Evolutionary conservation across 1,139 yeast genomes (phyloP), one percentile per base, ranked within the genome.

Genomic region (Debaryomyces subglobosus): DNA sequence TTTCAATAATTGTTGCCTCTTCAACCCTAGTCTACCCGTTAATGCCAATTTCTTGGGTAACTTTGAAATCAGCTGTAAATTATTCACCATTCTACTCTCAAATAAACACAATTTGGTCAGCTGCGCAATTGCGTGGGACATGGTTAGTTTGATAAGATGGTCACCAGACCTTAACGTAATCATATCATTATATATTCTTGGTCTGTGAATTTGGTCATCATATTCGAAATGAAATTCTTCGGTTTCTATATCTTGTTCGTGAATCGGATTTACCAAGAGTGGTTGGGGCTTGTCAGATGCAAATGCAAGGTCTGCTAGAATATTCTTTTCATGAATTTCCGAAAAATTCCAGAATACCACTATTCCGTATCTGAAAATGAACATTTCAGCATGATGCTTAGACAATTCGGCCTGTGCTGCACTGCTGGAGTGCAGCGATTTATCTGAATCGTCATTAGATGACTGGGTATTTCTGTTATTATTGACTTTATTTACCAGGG

Each of bases 311-410:
- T 94, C 99, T 0, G 98, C 98, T 50, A 94, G 77, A 13, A 94
- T 84, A 59, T 92, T 94, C 71, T 92, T 91, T 62, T 94, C 99
- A 61, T 94, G 97, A 9, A 82, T 77, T 62, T 91, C 97, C 2
- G 95, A 85, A 58, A 94, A 91, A 63, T 94, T 94, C 99, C 99
- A 94, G 62, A 94, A 92, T 13, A 94, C 98, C 16, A 94, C 90
- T 20, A 94, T 96, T 13, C 99, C 99, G 62, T 94, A 94, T 48
- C 84, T 85, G 63, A 94, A 85, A 5, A 94, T 81, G 61, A 94
- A 94, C 77, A 94, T 79, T 61, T 94, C 98, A 0, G 97, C 97
- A 51, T 76, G 79, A 64, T 89, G 96, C 55, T 85, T 86, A 15
- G 84, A 74, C 52, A 82, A 73, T 52, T 84, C 88, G 1, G 79